These are phyloP conservation scores for Trichoderma aggressivum DNA, from an alignment of 2,329 filamentous ascomycete species.

Conservation along the genomic window DNA sequence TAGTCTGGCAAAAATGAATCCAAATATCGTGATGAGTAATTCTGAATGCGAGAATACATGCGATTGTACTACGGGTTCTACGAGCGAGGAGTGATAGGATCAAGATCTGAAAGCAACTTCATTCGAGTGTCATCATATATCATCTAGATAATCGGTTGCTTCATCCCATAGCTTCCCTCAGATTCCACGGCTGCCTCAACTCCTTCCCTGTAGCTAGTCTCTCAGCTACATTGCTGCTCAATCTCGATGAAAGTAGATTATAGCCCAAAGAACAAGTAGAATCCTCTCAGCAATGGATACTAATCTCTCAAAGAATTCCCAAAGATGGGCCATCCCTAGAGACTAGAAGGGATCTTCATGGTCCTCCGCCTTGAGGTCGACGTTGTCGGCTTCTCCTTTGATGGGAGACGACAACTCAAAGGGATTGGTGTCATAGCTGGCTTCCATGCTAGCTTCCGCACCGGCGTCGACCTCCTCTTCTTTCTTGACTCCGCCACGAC, in stretches of 20 bases:
- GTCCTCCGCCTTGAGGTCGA: slow-evolving; percentile 4
- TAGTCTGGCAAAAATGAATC: not conserved
- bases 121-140: not conserved
- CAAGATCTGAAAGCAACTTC: not conserved
- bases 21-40: not conserved
- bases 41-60: not conserved
- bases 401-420: slow-evolving; percentile 15
- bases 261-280: not conserved
- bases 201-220: not conserved
- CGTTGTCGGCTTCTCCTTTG: slow-evolving; percentile 16
- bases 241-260: not conserved
- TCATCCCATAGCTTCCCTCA: not conserved
- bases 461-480: slow-evolving; percentile 22
- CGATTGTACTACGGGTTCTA: not conserved
- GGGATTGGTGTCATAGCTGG: slow-evolving; percentile 10
- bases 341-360: slow-evolving; percentile 19
- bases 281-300: not conserved
- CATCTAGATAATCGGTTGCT: not conserved
- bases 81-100: not conserved
- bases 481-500: slow-evolving; percentile 22
- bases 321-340: not conserved
- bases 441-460: slow-evolving; percentile 13
- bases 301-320: not conserved
- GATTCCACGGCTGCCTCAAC: too few species aligned
- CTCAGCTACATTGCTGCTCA: not conserved